phyloP scores from a whole-genome alignment of 257 asterid genomes.

The Leptodermis oblonga region DNA sequence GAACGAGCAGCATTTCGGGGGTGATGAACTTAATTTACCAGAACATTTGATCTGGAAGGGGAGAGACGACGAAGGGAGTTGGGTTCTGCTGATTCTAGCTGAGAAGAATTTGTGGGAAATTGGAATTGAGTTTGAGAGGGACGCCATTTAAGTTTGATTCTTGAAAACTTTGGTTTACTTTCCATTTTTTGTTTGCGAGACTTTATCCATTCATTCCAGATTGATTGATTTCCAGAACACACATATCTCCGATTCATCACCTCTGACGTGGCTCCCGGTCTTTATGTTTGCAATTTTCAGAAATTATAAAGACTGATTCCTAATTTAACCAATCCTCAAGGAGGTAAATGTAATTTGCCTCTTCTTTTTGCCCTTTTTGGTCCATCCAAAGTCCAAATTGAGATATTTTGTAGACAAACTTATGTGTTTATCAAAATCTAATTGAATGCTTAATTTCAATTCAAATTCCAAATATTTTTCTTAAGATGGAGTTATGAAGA shows the following conservation, averaged over 20 bases:
- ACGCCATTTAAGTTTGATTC: conserved; percentile 36
- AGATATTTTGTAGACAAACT: no score
- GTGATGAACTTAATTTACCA: conserved; percentile 30
- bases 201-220: conserved; percentile 26
- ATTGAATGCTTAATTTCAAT: no score
- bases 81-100: not conserved
- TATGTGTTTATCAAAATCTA: no score
- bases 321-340: no score
- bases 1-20: not conserved
- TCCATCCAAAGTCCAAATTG: no score
- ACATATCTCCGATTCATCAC: conserved; percentile 5
- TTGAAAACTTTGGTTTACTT: not conserved
- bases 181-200: not conserved
- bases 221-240: conserved; percentile 4
- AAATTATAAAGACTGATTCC: no score
- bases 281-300: no score
- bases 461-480: no score
- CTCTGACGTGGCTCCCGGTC: conserved; percentile 22
- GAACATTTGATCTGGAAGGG: conserved; percentile 45
- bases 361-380: no score
- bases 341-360: no score
- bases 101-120: conserved; percentile 40
- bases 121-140: conserved; percentile 48
- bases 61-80: conserved; percentile 18
- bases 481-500: no score